Conservation (phyloP, 2,329 filamentous ascomycete species). For the Xylaria digitata region DNA sequence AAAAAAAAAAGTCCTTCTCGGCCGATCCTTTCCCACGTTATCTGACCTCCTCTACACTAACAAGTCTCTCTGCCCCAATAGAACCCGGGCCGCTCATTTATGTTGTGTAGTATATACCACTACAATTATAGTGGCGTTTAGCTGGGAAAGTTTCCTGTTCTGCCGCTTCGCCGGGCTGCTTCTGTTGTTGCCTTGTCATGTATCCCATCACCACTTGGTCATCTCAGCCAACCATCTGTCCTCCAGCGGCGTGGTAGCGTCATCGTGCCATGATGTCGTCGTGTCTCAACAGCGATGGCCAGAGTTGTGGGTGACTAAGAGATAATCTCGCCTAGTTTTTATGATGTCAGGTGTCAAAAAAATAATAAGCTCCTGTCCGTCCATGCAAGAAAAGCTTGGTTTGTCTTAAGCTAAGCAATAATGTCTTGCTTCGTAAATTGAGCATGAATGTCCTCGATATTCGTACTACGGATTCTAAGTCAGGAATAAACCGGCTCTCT, state of each 20-base stretch:
- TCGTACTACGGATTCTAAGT: not conserved
- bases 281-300: slow-evolving; percentile 16
- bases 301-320: not conserved
- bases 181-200: slow-evolving; percentile 13
- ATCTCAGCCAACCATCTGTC: slow-evolving; percentile 4
- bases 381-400: slow-evolving; percentile 17
- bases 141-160: not conserved
- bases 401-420: not conserved
- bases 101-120: not conserved
- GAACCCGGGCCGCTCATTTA: not conserved
- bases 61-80: not conserved
- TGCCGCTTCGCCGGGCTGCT: not conserved
- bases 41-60: not conserved
- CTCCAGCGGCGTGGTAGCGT: slow-evolving; percentile 18
- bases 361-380: slow-evolving; percentile 32
- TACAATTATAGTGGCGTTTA: slow-evolving; percentile 4
- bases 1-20: not conserved
- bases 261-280: slow-evolving; percentile 18
- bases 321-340: slow-evolving; percentile 1
- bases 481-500: slow-evolving; percentile 2
- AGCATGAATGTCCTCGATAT: slow-evolving; percentile 13
- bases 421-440: slow-evolving; percentile 29
- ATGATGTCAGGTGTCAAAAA: slow-evolving; percentile 27
- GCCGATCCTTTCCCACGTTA: slow-evolving; percentile 14
- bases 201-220: slow-evolving; percentile 9